Evolutionary conservation across 192 early-diverging fungal species (phyloP), one percentile per base, ranked within the genome.

Genomic region (Geranomyces michiganensis): DNA sequence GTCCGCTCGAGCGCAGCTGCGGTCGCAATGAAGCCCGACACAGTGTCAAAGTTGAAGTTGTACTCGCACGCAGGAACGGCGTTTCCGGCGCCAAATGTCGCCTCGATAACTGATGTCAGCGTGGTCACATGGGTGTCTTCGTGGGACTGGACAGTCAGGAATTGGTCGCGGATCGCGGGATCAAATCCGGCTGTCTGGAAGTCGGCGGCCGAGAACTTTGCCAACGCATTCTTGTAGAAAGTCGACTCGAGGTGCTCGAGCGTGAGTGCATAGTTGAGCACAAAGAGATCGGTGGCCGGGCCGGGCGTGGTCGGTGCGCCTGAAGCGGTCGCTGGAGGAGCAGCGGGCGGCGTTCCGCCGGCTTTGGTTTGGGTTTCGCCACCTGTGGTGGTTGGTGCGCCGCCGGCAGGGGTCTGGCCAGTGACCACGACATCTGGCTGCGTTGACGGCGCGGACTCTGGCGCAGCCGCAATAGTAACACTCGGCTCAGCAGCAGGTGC

Each of bases 1-100:
- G 81, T 83, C 0, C 72, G 56, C 61, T 88, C 83, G 21, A 88
- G 70, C 22, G 79, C 73, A 19, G 75, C 70, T 3, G 82, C 81
- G 49, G 79, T 71, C 1, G 73, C 66, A 17, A 87, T 29, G 59
- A 84, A 85, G 21, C 33, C 63, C 48, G 74, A 29, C 49, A 85
- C 74, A 32, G 78, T 65, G 43, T 67, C 59, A 30, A 86, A 48
- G 0, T 72, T 76, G 55, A 82, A 82, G 65, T 82, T 73, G 78
- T 75, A 82, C 13, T 62, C 53, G 67, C 81, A 82, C n/a, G 53
- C 22, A 10, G 73, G 73, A 6, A 75, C 73, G 24, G 71, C 73
- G 31, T 60, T 69, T 22, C 73, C 72, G 13, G 29, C 44, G 41
- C 79, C 79, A 48, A 80, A 81, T 1, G 66, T 70, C 31, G 62